Evolutionary conservation across 2,329 filamentous ascomycete species (phyloP), one percentile per base, ranked within the genome.

Genomic region (Aspergillus phoenicis): DNA sequence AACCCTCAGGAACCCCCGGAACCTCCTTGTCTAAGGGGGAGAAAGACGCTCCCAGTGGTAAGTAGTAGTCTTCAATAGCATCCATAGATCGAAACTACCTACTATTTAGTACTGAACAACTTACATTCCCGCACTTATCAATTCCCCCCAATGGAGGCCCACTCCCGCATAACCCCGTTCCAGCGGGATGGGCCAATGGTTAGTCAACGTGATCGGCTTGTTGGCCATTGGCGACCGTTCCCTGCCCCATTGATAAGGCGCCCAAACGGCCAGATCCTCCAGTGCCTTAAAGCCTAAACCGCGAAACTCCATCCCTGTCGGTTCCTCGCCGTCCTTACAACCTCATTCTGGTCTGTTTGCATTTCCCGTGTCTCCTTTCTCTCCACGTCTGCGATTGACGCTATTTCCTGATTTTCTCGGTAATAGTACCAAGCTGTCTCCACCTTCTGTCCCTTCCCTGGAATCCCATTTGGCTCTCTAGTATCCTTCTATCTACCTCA

Each of bases 161-260:
- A 62, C 62, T 45, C 47, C 57, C 64, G 48, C 60, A 61, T 63
- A 57, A 64, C 55, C 48, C 33, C 41, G 57, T 17, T 53, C 58
- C 59, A 26, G 47, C 58, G 59, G 41, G 54, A 45, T 57, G 59
- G 60, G 52, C 64, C 64, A 68, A 68, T 66, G 63, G 65, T 57
- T 63, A 52, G 30, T 24, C 59, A 66, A 65, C 64, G 64, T 67
- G 62, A 62, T 60, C 60, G 58, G 57, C 58, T 36, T 59, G 59
- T 60, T 68, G 63, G 65, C 60, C 52, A 57, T 33, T 26, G 45
- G 45, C 10, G 24, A 28, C 41, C 20, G 20, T 45, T 49, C 57
- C 38, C 49, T 38, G 5, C 30, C 39, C 36, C 51, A 28, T 51
- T 60, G 49, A 58, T 59, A 53, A 57, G 55, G 55, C 33, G 39